A percentile compares a stretch with the other conserved stretches of the same genome.
phyloP scores from a whole-genome alignment of 768 basidiomycete species.

The Lentinula boryana region DNA sequence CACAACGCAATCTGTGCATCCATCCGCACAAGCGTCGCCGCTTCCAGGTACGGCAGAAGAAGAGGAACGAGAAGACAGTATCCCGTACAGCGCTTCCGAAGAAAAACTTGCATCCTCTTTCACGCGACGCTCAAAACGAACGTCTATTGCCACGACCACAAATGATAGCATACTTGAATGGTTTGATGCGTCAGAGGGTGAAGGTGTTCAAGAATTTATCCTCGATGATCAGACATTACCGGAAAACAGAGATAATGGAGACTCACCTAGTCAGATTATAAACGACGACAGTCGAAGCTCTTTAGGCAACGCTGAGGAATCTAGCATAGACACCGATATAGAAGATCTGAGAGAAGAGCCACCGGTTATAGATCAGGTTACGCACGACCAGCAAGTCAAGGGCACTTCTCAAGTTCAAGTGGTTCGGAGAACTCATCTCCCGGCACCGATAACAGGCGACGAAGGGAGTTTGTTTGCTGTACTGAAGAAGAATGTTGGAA shows the following conservation, averaged over 20 bases:
- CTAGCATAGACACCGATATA: conserved; percentile 50
- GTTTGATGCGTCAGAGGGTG: conserved; percentile 65
- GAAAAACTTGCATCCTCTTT: conserved; percentile 21
- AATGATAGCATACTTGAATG: conserved; percentile 58
- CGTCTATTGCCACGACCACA: conserved; percentile 41
- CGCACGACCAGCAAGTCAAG: conserved; percentile 3
- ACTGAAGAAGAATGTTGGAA: conserved; percentile 85
- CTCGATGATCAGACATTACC: conserved; percentile 39
- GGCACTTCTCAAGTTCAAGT: conserved; percentile 21
- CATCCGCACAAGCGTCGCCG: conserved; percentile 23
- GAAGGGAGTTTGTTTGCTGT: conserved; percentile 81
- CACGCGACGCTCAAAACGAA: conserved; percentile 31
- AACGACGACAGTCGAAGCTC: conserved; percentile 35
- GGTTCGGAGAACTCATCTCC: conserved; percentile 49
- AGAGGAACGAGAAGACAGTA: conserved; percentile 34
- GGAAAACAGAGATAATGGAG: conserved; percentile 34
- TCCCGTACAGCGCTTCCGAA: conserved; percentile 10
- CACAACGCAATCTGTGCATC: background rate
- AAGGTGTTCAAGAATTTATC: conserved; percentile 67
- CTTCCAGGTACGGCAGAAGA: conserved; percentile 48
- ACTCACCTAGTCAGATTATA: conserved; percentile 31
- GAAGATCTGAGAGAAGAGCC: conserved; percentile 29
- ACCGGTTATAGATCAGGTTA: conserved; percentile 1
- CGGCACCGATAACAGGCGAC: conserved; percentile 56
- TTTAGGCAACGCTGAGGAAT: conserved; percentile 32